phyloP scores from a whole-genome alignment of 495 filamentous ascomycete species.

The Aspergillus kassunensis region DNA sequence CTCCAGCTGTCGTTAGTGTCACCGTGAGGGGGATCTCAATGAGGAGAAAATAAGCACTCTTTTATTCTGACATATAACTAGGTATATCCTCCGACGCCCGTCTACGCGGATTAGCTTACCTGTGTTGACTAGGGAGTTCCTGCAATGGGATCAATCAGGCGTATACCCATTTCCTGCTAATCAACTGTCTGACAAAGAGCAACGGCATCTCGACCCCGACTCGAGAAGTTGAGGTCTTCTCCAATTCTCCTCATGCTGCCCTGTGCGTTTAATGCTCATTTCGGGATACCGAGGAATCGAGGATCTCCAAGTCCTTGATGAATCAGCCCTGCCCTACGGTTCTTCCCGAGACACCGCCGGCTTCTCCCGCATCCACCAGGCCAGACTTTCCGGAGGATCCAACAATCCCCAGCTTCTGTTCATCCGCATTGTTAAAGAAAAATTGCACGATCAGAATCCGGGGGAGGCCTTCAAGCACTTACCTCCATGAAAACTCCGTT shows the following conservation, averaged over 20 bases:
- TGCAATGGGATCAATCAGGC: too few species aligned
- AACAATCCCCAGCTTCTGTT: not conserved
- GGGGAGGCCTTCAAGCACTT: not conserved
- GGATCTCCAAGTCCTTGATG: conserved; percentile 1
- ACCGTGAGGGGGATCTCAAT: conserved; percentile 17
- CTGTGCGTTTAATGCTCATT: too few species aligned
- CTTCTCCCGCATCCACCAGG: conserved; percentile 19
- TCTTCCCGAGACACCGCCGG: conserved; percentile 19
- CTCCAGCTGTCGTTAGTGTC: too few species aligned
- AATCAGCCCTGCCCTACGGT: conserved; percentile 18
- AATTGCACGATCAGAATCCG: conserved; percentile 3
- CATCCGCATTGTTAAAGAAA: not conserved
- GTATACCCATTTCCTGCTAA: too few species aligned
- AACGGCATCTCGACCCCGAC: too few species aligned
- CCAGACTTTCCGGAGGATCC: conserved; percentile 6
- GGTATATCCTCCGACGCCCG: too few species aligned
- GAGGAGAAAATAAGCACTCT: conserved; percentile 31
- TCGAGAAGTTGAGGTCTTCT: too few species aligned
- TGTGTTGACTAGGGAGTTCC: too few species aligned
- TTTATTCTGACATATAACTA: not conserved
- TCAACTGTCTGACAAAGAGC: too few species aligned
- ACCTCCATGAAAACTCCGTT: not conserved
- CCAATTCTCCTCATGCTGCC: not conserved
- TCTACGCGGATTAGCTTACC: too few species aligned
- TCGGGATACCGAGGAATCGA: conserved; percentile 2